Conservation (phyloP, 768 basidiomycete species). For the Lactifluus volemus region DNA sequence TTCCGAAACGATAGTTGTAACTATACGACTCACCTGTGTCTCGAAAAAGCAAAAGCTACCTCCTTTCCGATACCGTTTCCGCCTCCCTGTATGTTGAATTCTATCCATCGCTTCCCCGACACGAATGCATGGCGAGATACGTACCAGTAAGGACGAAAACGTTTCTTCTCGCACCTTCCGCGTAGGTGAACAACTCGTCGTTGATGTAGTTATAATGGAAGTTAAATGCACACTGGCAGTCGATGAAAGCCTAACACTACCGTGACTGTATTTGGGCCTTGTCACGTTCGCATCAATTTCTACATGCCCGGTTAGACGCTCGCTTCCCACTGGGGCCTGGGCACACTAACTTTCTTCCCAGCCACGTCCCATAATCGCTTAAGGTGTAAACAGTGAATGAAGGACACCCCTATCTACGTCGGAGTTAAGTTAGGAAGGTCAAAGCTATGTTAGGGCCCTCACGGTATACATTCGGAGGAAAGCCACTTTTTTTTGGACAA, state of each 20-base stretch:
- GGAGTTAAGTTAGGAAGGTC: too few species aligned
- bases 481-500: too few species aligned
- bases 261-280: too few species aligned
- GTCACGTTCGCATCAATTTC: not conserved
- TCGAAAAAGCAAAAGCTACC: constrained; percentile 21
- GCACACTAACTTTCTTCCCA: too few species aligned
- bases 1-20: not conserved
- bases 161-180: constrained; percentile 20
- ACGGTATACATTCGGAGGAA: too few species aligned
- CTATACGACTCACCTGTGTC: constrained; percentile 17
- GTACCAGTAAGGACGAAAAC: constrained; percentile 24
- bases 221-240: not conserved
- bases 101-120: not conserved
- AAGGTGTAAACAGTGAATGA: too few species aligned
- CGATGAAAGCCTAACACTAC: too few species aligned
- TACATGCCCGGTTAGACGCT: too few species aligned
- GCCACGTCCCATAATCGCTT: too few species aligned
- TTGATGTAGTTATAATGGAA: constrained; percentile 20
- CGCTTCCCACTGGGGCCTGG: too few species aligned
- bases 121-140: not conserved
- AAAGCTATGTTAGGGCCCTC: too few species aligned
- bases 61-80: constrained; percentile 25
- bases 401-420: too few species aligned
- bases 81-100: constrained; percentile 13
- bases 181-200: constrained; percentile 19